phyloP scores from a whole-genome alignment of 495 filamentous ascomycete species.

The Cryomyces minteri region DNA sequence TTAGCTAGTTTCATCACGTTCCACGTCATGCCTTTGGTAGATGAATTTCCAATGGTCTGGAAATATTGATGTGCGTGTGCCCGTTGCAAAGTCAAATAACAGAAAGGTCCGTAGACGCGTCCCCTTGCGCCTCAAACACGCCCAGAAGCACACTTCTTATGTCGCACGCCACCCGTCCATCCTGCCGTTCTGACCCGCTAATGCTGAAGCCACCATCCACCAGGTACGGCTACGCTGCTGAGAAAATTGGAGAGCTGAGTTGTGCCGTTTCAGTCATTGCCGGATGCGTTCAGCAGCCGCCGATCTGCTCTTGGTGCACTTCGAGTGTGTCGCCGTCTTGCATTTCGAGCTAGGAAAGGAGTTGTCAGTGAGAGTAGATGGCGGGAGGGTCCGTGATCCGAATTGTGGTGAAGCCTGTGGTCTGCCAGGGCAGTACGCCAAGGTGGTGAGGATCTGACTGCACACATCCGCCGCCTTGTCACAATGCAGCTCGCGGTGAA shows the following conservation, averaged over 20 bases:
- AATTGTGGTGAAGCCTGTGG: too few relatives aligned
- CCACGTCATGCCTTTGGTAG: too few relatives aligned
- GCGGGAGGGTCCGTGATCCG: too few relatives aligned
- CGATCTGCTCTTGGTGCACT: slow-evolving; percentile 97
- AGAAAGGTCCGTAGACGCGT: not conserved
- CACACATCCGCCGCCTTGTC: slow-evolving; percentile 2
- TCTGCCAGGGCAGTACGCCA: too few relatives aligned
- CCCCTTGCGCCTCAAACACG: not conserved
- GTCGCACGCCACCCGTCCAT: not conserved
- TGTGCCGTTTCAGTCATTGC: not conserved
- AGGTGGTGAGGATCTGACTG: too few relatives aligned
- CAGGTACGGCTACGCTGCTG: not conserved
- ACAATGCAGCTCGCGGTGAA: not conserved
- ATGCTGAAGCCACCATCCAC: not conserved
- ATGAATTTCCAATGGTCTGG: too few relatives aligned
- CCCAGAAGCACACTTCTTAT: not conserved
- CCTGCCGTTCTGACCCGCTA: not conserved
- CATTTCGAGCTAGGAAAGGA: slow-evolving; percentile 66
- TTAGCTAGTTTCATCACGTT: too few relatives aligned
- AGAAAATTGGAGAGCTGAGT: not conserved
- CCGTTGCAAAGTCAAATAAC: too few relatives aligned
- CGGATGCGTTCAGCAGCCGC: slow-evolving; percentile 19
- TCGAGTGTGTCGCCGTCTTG: slow-evolving; percentile 90
- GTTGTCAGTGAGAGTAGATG: not conserved
- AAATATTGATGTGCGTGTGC: too few relatives aligned